Evolutionary conservation across 768 basidiomycete species (phyloP), one percentile per base, ranked within the genome.

Genomic region (Tephrocybe rancida): DNA sequence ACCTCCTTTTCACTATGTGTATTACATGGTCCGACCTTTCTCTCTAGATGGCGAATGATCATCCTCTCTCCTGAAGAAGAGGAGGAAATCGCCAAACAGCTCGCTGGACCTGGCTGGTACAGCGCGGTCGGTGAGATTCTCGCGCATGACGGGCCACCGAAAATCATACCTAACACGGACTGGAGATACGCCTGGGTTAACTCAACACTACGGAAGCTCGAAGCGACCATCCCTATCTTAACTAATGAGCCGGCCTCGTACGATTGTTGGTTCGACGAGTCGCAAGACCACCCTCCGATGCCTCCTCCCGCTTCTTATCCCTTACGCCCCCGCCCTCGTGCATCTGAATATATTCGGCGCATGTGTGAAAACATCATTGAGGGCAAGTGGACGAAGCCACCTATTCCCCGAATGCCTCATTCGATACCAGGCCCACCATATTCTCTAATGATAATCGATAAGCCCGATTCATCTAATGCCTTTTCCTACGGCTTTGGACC

Each of bases 401-500:
- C 76, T 11, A 71, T 29, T 19, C 30, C 52, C 16, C 47, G 29
- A 25, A 42, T 76, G 19, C 76, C 85, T 3, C 86, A 87, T 56
- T 67, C 76, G 19, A 80, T 87, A 41, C 74, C 89, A 9, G 93
- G 92, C 0, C 91, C 93, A 25, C 94, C 94, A 0, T 98, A 95
- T 66, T 90, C 92, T 29, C 73, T 99, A 5, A 78, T 99, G 39
- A 68, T 99, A n/a, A 84, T 96, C 42, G 92, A 98, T 46, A 85
- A 87, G 55, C 87, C 92, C 0, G 87, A 91, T 54, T 77, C 85
- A 2, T 80, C 84, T 8, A 99, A 98, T 64, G 96, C 97, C 1
- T 97, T 99, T 68, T 92, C 90, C 1, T 98, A 95, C 65, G 96
- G 96, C 1, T 98, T 98, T 60, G 93, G 93, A 11, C 88, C 92